Evolutionary conservation across 2,329 filamentous ascomycete genomes (phyloP), one percentile per base, ranked within the genome.

Genomic region (Colletotrichum truncatum): DNA sequence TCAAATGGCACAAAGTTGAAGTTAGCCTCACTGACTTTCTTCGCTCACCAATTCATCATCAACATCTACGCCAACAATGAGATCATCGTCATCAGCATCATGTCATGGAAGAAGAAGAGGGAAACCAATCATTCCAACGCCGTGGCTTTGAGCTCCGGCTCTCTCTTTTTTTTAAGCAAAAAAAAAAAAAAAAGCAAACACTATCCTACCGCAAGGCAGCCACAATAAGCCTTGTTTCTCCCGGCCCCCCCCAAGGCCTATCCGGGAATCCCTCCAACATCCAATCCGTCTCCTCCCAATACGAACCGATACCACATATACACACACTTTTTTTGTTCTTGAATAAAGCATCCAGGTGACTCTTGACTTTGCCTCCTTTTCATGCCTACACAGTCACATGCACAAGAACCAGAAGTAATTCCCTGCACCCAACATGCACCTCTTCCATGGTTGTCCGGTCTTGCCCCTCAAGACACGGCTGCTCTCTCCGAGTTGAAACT

Each of bases 171-270:
- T 8, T 16, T n/a, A 43, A 43, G 25, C 18, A 21, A 12, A 21
- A 21, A 25, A 25, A 43, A 49, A 21, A 18, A 45, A 56, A 62
- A 25, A 46, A 51, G 49, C 25, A 51, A 32, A 66, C 57, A 63
- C 57, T 63, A 63, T 66, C 49, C 58, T 65, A 65, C 48, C 41
- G 39, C 16, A 21, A 49, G 23, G 45, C 26, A 25, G 28, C 39
- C 25, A 48, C 6, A 7, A 21, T 10, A 14, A 48, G 23, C 45
- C 30, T 39, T 25, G 49, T 34, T 14, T 30, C 36, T 26, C 43
- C 30, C 46, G 16, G n/a, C 26, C 14, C 16, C n/a, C 23, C 18
- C 38, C 30, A 39, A 18, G 38, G 23, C n/a, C 25, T n/a, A 25
- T 23, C 18, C 39, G 23, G 26, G 38, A 41, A 21, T 14, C 32